Base-by-base conservation (phyloP, 768 basidiomycete genomes). In the Rhizopogon vesiculosus region DNA sequence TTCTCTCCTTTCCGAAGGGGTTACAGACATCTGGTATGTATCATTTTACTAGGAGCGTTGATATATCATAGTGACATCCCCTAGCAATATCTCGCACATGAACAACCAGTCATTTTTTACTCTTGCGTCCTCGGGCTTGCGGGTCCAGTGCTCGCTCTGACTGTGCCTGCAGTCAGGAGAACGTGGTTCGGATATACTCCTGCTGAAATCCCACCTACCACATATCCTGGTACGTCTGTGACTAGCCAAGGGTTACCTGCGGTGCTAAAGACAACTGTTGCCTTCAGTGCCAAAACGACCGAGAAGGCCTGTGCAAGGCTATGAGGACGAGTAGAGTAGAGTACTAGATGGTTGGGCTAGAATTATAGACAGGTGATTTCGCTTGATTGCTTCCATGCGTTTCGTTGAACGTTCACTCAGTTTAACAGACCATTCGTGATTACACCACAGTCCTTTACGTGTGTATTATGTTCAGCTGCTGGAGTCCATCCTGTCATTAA, bases 41-140 rank as follows among this genome's bases (percentile, higher is more conserved):
- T 43, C 3, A 8, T 1, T 3, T 15, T 16, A 12, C 16, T 16
- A 6, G 7, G 16, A 18, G 12, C 2, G 13, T 18, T n/a, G 33
- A n/a, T 25, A n/a, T n/a, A n/a, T 15, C 43, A 38, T 55, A 19
- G 13, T 25, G 19, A 9, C 19, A 39, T 18, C 29, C 29, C 28
- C 9, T 50, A 95, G 93, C 91, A 93, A 92, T 83, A 88, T 45
- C 83, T 87, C 62, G 91, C 93, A 39, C 93, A 96, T 73, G 93
- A 96, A 72, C 84, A 82, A 64, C 93, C 93, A 29, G 89, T 92
- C 69, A 82, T 94, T 69, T 94, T 94, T 77, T 96, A 86, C 73
- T 93, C 93, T 10, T 78, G 85, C 67, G 71, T 85, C 46, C 73
- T 96, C 55, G 93, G 92, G 51, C 63, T 76, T 55, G 78, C 85